These are phyloP conservation scores for Debaryomyces psychrophilus DNA, from an alignment of 1,139 yeast species.

Conservation along the genomic window DNA sequence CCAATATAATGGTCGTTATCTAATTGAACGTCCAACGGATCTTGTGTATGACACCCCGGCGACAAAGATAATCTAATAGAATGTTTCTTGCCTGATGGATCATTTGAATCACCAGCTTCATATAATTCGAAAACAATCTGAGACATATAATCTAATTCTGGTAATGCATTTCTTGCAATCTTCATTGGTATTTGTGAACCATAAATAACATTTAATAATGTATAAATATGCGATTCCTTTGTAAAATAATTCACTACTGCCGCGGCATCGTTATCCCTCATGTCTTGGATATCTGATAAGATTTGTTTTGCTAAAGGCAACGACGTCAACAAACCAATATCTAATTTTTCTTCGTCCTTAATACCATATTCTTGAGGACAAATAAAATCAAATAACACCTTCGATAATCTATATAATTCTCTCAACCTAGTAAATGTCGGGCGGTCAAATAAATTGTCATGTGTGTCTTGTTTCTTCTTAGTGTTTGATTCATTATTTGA, in stretches of 20 bases:
- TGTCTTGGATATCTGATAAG: constrained; percentile 73
- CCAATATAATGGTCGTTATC: constrained; percentile 97
- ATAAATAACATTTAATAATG: constrained; percentile 84
- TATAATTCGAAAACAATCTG: constrained; percentile 93
- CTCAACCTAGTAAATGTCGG: constrained; percentile 79
- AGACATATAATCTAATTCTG: constrained; percentile 93
- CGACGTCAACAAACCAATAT: constrained; percentile 92
- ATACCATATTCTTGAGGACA: constrained; percentile 99
- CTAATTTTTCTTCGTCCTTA: constrained; percentile 91
- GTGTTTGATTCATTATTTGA: constrained; percentile 30
- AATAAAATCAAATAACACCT: constrained; percentile 92
- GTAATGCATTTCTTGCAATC: constrained; percentile 90
- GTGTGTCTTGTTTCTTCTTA: constrained; percentile 21
- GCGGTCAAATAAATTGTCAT: constrained; percentile 73
- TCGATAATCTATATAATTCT: constrained; percentile 86
- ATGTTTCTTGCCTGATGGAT: constrained; percentile 72
- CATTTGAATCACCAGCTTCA: constrained; percentile 69
- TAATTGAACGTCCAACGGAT: constrained; percentile 93
- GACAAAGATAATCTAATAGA: constrained; percentile 86
- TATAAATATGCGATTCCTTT: constrained; percentile 95
- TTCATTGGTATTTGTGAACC: constrained; percentile 96
- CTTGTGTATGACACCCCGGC: constrained; percentile 98
- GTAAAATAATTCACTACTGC: constrained; percentile 91
- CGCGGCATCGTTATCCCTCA: constrained; percentile 77
- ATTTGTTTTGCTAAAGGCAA: constrained; percentile 92